Percentiles rank a stretch among this genome's conserved stretches.
phyloP scores from a whole-genome alignment of 2,329 filamentous ascomycete genomes.

The Mollisia scopiformis region DNA sequence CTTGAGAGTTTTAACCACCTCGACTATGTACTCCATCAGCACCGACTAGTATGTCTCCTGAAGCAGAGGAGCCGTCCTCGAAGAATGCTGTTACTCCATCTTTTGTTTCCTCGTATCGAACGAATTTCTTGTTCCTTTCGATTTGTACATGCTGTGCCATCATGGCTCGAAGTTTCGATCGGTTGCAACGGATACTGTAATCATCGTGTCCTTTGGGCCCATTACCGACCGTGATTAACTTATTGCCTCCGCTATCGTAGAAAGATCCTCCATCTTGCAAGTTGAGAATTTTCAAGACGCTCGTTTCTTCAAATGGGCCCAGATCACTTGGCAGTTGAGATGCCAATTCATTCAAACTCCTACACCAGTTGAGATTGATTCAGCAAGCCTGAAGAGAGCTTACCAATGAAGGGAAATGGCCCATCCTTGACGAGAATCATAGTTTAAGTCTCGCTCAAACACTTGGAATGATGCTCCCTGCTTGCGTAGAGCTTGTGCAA shows the following conservation, averaged over 20 bases:
- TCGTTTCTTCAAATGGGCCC: background rate
- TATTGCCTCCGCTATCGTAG: background rate
- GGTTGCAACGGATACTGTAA: background rate
- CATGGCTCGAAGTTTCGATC: background rate
- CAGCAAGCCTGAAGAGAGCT: background rate
- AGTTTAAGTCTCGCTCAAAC: background rate
- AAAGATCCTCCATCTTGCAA: background rate
- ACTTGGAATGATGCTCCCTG: background rate
- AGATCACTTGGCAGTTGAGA: background rate
- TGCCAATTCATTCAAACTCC: background rate
- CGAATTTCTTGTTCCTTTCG: background rate
- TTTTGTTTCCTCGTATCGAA: background rate
- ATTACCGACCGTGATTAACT: background rate
- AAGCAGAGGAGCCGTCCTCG: background rate
- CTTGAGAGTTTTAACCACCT: background rate
- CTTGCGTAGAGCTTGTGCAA: background rate
- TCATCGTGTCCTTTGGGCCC: background rate
- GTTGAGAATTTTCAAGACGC: background rate
- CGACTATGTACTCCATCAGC: slow-evolving; percentile 9
- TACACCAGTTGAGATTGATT: background rate
- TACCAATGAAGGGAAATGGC: background rate
- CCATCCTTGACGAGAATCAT: background rate
- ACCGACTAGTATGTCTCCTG: slow-evolving; percentile 6
- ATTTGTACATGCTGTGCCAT: background rate
- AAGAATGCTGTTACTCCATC: background rate